These are phyloP conservation scores for Takakia lepidozioides DNA, from an alignment of 225 moss, liverwort and hornwort species.

Conservation along the genomic window DNA sequence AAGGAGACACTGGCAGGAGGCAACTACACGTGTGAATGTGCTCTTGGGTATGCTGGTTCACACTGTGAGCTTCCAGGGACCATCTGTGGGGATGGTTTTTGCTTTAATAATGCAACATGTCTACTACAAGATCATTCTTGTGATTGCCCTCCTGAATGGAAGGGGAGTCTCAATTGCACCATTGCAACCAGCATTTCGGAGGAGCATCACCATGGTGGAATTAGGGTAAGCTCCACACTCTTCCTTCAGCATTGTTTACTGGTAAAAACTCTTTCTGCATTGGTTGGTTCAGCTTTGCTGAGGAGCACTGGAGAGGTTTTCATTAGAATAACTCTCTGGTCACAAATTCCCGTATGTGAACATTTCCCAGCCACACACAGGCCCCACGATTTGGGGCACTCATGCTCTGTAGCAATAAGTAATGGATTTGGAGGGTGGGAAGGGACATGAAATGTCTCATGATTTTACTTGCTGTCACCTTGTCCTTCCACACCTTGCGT, in stretches of 20 bases:
- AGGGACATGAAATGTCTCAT: no score
- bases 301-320: background rate
- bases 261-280: no score
- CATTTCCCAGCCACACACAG: no score
- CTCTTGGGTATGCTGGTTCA: constrained; percentile 30
- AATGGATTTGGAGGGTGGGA: no score
- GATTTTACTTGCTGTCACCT: no score
- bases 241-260: background rate
- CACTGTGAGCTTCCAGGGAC: constrained; percentile 47
- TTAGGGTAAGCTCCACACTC: constrained; percentile 19
- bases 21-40: constrained; percentile 44
- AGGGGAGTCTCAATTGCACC: constrained; percentile 60
- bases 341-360: background rate
- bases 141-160: constrained; percentile 43
- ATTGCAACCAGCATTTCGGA: constrained; percentile 13
- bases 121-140: constrained; percentile 21
- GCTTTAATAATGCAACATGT: constrained; percentile 74
- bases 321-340: background rate
- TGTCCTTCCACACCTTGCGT: no score
- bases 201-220: constrained; percentile 11
- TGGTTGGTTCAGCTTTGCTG: background rate
- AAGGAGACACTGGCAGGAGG: constrained; percentile 12
- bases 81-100: constrained; percentile 31
- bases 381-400: background rate
- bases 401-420: no score